These are phyloP conservation scores for Verticillium longisporum DNA, from an alignment of 2,329 filamentous ascomycete species.

Conservation along the genomic window DNA sequence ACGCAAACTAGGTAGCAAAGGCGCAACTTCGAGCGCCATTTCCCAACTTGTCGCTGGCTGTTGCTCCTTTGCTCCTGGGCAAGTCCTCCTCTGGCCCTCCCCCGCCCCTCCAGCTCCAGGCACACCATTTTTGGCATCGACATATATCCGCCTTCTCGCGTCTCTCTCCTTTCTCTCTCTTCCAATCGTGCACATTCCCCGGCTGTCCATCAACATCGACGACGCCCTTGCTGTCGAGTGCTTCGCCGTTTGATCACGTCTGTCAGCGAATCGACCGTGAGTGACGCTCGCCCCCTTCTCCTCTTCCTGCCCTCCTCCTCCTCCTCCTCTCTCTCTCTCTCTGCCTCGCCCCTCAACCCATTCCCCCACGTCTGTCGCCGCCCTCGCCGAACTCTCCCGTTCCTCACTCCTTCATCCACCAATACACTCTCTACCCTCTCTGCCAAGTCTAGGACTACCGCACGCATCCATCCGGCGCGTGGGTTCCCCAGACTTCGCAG, in stretches of 20 bases:
- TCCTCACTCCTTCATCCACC: constrained; percentile 3
- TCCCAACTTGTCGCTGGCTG: not conserved
- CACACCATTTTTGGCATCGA: not conserved
- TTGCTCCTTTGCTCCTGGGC: not conserved
- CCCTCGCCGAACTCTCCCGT: constrained; percentile 1
- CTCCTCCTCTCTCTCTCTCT: constrained; percentile 6
- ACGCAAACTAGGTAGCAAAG: not conserved
- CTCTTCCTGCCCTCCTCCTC: constrained; percentile 6
- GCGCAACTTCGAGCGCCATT: not conserved
- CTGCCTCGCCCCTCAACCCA: not conserved
- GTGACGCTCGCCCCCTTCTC: not conserved
- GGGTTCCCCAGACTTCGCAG: not conserved
- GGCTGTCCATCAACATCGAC: not conserved
- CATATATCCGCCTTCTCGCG: not conserved
- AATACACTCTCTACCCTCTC: not conserved
- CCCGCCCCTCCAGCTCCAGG: not conserved
- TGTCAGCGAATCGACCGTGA: not conserved
- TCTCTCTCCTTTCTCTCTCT: not conserved
- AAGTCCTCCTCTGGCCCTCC: not conserved
- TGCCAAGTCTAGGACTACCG: not conserved
- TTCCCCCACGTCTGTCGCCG: not conserved
- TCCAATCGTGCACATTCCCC: not conserved
- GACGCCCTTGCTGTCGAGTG: not conserved
- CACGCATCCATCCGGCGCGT: not conserved
- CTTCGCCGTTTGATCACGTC: not conserved